These are phyloP conservation scores for Fusarium lyarnte DNA, from an alignment of 2,329 filamentous ascomycete species.

Conservation along the genomic window DNA sequence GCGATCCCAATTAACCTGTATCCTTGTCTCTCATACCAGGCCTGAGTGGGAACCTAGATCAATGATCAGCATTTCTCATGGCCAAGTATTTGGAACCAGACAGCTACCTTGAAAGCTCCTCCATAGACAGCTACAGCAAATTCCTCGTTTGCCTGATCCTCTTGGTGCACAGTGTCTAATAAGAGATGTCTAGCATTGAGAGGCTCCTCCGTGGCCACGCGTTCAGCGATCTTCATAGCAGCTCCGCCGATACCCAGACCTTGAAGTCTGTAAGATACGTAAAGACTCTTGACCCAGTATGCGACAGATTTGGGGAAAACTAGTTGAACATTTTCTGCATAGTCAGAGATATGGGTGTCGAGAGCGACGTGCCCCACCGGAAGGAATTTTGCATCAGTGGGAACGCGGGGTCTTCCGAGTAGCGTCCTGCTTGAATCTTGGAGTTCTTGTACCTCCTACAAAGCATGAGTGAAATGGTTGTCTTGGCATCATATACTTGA, in stretches of 20 bases:
- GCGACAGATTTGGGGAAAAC: background rate
- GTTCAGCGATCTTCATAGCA: background rate
- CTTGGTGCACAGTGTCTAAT: background rate
- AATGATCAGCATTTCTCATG: fast-evolving
- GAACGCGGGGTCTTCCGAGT: background rate
- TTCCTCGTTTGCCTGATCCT: background rate
- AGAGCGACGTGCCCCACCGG: background rate
- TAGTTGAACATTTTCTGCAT: fast-evolving
- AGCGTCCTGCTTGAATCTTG: background rate
- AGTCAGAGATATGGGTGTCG: background rate
- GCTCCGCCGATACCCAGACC: background rate
- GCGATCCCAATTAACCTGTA: background rate
- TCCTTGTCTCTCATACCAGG: background rate
- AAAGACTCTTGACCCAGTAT: background rate
- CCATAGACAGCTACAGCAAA: background rate
- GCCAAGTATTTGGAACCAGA: fast-evolving
- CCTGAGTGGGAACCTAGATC: background rate
- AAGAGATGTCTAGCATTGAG: background rate
- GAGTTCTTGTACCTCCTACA: background rate
- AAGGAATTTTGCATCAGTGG: fast-evolving
- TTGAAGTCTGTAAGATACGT: background rate
- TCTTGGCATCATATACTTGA: fast-evolving
- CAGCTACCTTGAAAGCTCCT: background rate
- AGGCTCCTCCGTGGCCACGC: background rate
- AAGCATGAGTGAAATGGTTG: fast-evolving